These are phyloP conservation scores for Xerocomus potaroensis DNA, from an alignment of 768 basidiomycete genomes.

Conservation along the genomic window DNA sequence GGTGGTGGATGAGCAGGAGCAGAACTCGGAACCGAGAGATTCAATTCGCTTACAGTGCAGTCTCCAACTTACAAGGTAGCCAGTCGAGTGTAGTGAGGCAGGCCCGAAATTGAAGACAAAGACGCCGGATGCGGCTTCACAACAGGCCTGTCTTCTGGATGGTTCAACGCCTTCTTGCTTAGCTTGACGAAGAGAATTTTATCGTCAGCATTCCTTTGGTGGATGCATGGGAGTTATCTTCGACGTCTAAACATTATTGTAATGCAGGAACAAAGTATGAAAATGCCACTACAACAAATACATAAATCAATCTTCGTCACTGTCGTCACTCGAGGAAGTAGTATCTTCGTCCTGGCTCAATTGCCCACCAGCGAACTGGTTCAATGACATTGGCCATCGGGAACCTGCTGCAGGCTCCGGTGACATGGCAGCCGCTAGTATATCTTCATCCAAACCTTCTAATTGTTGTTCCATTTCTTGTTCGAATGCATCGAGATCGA, in stretches of 20 bases:
- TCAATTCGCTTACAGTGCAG: too few species aligned
- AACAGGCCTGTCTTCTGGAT: too few species aligned
- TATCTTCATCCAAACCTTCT: slow-evolving; percentile 48
- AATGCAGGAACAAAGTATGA: slow-evolving; percentile 5
- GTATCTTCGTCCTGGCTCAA: slow-evolving; percentile 44
- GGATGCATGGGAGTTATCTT: slow-evolving; percentile 2
- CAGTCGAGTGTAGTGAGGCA: too few species aligned
- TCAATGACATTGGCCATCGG: slow-evolving; percentile 46
- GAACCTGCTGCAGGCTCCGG: slow-evolving; percentile 31
- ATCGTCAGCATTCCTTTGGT: not conserved
- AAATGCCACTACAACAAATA: slow-evolving; percentile 1
- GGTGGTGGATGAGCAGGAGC: too few species aligned
- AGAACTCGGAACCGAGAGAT: too few species aligned
- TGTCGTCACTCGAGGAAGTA: slow-evolving; percentile 51
- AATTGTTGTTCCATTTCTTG: slow-evolving; percentile 34
- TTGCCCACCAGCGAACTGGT: slow-evolving; percentile 43
- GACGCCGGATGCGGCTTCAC: too few species aligned
- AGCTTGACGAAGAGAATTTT: too few species aligned
- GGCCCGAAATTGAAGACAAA: too few species aligned
- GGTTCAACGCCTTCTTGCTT: too few species aligned
- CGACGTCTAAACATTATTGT: slow-evolving; percentile 4
- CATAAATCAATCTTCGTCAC: slow-evolving; percentile 43
- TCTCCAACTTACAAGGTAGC: too few species aligned
- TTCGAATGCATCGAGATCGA: slow-evolving; percentile 34
- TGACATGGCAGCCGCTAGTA: slow-evolving; percentile 40